These are phyloP conservation scores for Fusarium sp. DNA, from an alignment of 2,329 filamentous ascomycete genomes.

Conservation along the genomic window DNA sequence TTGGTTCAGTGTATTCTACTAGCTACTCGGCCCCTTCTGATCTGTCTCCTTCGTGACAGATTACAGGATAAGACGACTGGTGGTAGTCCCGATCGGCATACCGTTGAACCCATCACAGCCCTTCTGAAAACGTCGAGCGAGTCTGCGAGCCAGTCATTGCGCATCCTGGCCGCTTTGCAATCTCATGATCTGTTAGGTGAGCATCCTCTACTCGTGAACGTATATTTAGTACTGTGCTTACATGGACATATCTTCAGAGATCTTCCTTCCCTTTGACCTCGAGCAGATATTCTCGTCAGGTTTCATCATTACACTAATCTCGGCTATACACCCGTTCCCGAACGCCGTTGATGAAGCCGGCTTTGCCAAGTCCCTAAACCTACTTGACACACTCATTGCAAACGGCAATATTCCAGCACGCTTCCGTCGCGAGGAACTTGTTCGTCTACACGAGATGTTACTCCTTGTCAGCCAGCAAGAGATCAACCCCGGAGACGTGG, in stretches of 20 bases:
- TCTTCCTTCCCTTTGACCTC: slow-evolving; percentile 11
- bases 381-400: background rate
- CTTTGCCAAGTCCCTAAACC: background rate
- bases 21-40: slow-evolving; percentile 4
- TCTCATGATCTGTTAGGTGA: slow-evolving; percentile 7
- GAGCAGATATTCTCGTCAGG: slow-evolving; percentile 11
- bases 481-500: background rate
- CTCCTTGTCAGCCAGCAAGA: background rate
- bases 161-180: slow-evolving; percentile 3
- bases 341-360: background rate
- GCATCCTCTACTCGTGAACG: background rate
- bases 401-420: slow-evolving; percentile 2
- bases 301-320: slow-evolving; percentile 6
- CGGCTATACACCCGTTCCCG: background rate
- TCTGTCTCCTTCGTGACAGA: slow-evolving; percentile 10
- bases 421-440: background rate
- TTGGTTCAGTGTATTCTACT: slow-evolving; percentile 4
- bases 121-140: slow-evolving; percentile 7
- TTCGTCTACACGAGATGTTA: slow-evolving; percentile 4
- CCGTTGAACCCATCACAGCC: slow-evolving; percentile 2
- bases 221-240: background rate
- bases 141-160: slow-evolving; percentile 3
- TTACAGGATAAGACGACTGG: background rate
- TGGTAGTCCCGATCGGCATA: background rate
- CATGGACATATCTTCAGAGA: background rate